Base-by-base conservation (phyloP, 2,329 filamentous ascomycete species). In the Stagonosporopsis chrysanthemi region DNA sequence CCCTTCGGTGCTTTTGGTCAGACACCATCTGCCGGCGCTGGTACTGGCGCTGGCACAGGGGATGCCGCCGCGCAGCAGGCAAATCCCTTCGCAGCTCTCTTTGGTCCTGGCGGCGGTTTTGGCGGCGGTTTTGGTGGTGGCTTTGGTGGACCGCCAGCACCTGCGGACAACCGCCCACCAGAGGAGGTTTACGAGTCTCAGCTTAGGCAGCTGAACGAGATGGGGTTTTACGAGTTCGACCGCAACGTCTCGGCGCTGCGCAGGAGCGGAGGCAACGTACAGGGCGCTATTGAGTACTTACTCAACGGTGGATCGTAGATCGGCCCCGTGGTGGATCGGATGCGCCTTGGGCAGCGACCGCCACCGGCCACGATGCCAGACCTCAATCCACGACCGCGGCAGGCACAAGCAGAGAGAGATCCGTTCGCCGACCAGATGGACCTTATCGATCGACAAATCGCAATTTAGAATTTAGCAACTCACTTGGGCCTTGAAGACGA, bases 141-240 rank as follows among this genome's bases (percentile, higher is more conserved):
- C 35, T 76, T 71, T 33, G 64, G 75, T n/a, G 65, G 65, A 5
- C 59, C 72, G n/a, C 70, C 72, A n/a, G 64, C 73, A 33, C 90
- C 92, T 5, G 78, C 84, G 2, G 95, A 99, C 78, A 96, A 84
- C 70, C 85, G 94, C 61, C 93, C 95, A 4, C 94, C 95, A 0
- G 95, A 99, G 81, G 95, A 98, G 78, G 83, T 91, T 57, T 99
- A 97, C 69, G 92, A 90, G 3, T 88, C 91, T 29, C 94, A 99
- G 78, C 82, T 99, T 46, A 84, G 92, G 58, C 92, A 98, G 79
- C 80, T 99, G 61, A 99, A 99, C 75, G 95, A 98, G 65, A 99
- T 99, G 95, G 95, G 95, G 3, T 99, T 99, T 79, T 97, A 88
- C 74, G 93, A 99, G 73, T 99, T 98, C 72, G 94, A 99, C 49